Evolutionary conservation across 108 stramenopile species (phyloP), one percentile per base, ranked within the genome.

Genomic region (Seminavis robusta): DNA sequence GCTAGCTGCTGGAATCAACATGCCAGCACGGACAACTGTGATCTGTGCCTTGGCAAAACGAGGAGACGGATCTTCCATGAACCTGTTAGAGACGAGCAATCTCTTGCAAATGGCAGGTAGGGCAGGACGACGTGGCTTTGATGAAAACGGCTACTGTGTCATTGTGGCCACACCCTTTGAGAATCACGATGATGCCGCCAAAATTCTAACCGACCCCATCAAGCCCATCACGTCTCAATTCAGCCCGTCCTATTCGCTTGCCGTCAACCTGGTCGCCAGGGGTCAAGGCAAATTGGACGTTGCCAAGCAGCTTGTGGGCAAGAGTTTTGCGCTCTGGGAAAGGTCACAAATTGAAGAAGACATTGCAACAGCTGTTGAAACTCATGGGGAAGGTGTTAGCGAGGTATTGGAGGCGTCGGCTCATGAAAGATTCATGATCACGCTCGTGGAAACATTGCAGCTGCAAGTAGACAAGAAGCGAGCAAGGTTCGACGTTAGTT

Each of bases 1-100:
- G 1, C 60, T 97, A 24, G 95, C 95, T 5, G 96, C 96, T n/a
- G 96, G 96, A 4, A 86, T 97, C 33, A 95, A 94, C 52, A 82
- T 86, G 83, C 81, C 80, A 31, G 64, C 59, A 11, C 32, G 31
- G 19, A 79, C 90, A 24, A 95, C 96, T 5, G 90, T 94, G 11
- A 84, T 97, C 16, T 86, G 92, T 23, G 63, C 83, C 3, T 63
- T 97, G 40, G 91, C 85, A 43, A 97, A 97, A 59, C 51, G 86
- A 42, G 84, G 84, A 33, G 83, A 70, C 17, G 48, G 76, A 11
- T 56, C 73, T 11, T 52, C 77, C 0, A 92, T 88, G 76, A 67
- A 67, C 13, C 30, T 80, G 16, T 65, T 94, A 0, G 87, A 86
- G 51, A 90, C 93, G 13, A 64, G 76, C 2, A 86, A 86, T 54